Evolutionary conservation across 2,329 filamentous ascomycete species (phyloP), one percentile per base, ranked within the genome.

Genomic region (Nothophaeocryptopus gaeumannii): DNA sequence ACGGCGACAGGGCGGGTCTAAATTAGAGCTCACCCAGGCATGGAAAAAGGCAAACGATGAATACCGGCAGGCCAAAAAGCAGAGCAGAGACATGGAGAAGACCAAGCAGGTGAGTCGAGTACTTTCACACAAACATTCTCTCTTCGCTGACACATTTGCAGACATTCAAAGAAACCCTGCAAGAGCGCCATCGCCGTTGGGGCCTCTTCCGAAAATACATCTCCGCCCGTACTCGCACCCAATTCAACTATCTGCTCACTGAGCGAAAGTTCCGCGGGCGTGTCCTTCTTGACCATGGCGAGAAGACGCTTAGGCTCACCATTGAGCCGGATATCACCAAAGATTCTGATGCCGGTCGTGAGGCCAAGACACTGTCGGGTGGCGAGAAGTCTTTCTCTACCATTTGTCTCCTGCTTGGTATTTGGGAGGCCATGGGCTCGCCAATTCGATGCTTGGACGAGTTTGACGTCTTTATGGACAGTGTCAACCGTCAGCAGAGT

Each of bases 401-500:
- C 3, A 95, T 97, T 52, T 99, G 93, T 71, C 80, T 99, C 61
- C 75, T 99, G 47, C 78, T 99, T 30, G 83, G 90, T 2, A 85
- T 99, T 13, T 99, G 93, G 93, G 93, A 99, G 67, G 92, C 93
- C 29, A 99, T 99, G 86, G 92, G 93, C 9, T 95, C 90, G 13
- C 92, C 91, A 0, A 86, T 99, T 53, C 83, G 93, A 47, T 99
- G 93, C 65, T 77, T 99, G 46, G 93, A 99, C 70, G 93, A 99
- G 71, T 99, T 97, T 66, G 93, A 99, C 67, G 93, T 99, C 30
- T 99, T 96, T 76, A 99, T 99, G 93, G 93, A 99, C 71, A 89
- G 86, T 60, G 89, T 97, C 51, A 99, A 99, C 70, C 84, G 93
- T 53, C 89, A 88, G 48, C 88, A 95, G 60, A 95, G 89, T 66